Evolutionary conservation across 1,139 yeast genomes (phyloP), one percentile per base, ranked within the genome.

Genomic region (Protomyces inouyei): DNA sequence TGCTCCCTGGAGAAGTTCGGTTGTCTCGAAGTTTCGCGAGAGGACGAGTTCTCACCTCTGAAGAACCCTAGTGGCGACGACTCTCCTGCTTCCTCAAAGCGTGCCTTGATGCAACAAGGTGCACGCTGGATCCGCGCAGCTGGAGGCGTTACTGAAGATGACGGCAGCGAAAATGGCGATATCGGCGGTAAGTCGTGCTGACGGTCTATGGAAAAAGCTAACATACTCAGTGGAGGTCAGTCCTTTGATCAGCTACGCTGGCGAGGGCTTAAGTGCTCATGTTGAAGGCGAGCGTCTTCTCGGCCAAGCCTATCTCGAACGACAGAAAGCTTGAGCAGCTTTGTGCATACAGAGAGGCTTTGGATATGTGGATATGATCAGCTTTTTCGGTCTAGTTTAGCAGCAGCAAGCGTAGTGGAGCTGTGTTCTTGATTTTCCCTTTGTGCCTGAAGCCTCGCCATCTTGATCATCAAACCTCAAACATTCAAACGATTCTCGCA

Each of bases 21-120:
- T 0, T 89, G 96, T 73, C 80, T 95, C 68, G 98, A 95, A 77
- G 98, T 95, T 36, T 87, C 84, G 54, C 84, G 99, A 74, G 69
- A 77, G 3, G 85, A 85, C 65, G 98, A 95, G 74, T 95, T 95
- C 72, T 87, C 97, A 23, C 98, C 98, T 2, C 82, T 95, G 74
- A 95, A 95, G 74, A 95, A 95, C 75, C 68, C 65, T 12, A 83
- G 95, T 18, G 78, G 80, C 28, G 85, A 84, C 71, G 98, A 93
- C 75, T 86, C 90, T 57, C 96, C 98, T 46, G 86, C 85, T 68
- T 85, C 97, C 1, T 89, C 96, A 69, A 83, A 87, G 68, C 76
- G 73, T 14, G 87, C 88, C 70, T 83, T 84, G 69, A 78, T 93
- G 70, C 76, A 76, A 51, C 82, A 92, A 73, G 85, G 91, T 37